Conservation (phyloP, 2,329 filamentous ascomycete genomes). For the Botrytis fabae region DNA sequence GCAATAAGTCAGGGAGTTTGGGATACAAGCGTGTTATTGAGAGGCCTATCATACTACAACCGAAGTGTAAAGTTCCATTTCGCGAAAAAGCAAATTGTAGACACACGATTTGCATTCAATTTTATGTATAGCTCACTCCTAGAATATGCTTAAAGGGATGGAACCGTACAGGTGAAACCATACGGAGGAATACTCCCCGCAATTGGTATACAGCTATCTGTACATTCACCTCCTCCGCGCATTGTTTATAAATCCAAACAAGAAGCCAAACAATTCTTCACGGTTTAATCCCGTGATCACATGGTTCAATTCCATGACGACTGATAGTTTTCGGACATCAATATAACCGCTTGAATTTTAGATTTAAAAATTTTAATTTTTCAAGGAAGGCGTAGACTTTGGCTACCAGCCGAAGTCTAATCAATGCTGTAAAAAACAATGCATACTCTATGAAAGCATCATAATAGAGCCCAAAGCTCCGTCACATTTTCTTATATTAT, state of each 20-base stretch:
- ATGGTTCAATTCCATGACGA: neutral
- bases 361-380: too few species aligned
- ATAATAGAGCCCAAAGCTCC: too few species aligned
- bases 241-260: neutral
- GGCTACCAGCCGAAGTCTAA: too few species aligned
- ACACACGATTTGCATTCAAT: neutral
- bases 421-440: too few species aligned
- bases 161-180: neutral
- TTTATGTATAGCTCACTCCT: neutral
- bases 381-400: too few species aligned
- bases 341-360: neutral
- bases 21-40: neutral
- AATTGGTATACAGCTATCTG: neutral
- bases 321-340: neutral
- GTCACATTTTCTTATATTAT: too few species aligned
- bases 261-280: neutral
- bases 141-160: neutral
- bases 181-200: neutral
- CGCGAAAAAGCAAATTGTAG: neutral
- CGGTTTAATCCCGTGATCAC: neutral
- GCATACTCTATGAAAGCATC: too few species aligned
- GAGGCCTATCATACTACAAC: neutral
- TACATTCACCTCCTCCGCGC: neutral
- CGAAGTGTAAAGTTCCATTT: neutral
- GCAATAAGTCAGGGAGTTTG: fast-evolving